Evolutionary conservation across 2,329 filamentous ascomycete genomes (phyloP), one percentile per base, ranked within the genome.

Genomic region (Clarireedia homoeocarpa): DNA sequence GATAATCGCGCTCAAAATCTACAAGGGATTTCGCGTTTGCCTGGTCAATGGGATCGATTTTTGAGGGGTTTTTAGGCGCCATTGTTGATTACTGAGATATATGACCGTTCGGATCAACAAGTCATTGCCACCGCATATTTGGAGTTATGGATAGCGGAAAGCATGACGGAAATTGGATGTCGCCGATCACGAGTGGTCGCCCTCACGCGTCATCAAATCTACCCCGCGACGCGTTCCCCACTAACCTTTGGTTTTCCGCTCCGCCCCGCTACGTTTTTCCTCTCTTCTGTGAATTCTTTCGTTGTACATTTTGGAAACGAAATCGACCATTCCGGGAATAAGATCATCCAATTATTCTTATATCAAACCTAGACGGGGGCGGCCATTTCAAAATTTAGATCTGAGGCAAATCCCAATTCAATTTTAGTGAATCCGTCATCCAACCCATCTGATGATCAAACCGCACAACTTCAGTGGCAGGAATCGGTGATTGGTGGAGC

Each of bases 11-110:
- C 15, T 79, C 62, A 62, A 84, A 84, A 0, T 74, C 71, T 0
- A 73, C 70, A 51, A 82, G 73, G 0, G 67, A 65, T 59, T 76
- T 76, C 24, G 62, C 62, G 58, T 81, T 82, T 17, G 75, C 79
- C 26, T 62, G 61, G 24, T 80, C 75, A 39, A 84, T 75, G 12
- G 27, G 23, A 27, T 55, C 40, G n/a, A 23, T 44, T 6, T 44
- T 44, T 44, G 9, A 9, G n/a, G 10, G 7, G 5, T 44, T 44
- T 17, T 44, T 17, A 17, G n/a, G n/a, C 6, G 27, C 27, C 27
- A 30, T 30, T 7, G 10, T 30, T 30, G 27, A 30, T 30, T 30
- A 30, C 5, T 27, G 26, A 7, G 4, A 27, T 5, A 27, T 5
- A 7, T 30, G 27, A 30, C 10, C 27, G 27, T 30, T 9, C 10